phyloP scores from a whole-genome alignment of 2,329 filamentous ascomycete genomes.

The Epichloe typhina region DNA sequence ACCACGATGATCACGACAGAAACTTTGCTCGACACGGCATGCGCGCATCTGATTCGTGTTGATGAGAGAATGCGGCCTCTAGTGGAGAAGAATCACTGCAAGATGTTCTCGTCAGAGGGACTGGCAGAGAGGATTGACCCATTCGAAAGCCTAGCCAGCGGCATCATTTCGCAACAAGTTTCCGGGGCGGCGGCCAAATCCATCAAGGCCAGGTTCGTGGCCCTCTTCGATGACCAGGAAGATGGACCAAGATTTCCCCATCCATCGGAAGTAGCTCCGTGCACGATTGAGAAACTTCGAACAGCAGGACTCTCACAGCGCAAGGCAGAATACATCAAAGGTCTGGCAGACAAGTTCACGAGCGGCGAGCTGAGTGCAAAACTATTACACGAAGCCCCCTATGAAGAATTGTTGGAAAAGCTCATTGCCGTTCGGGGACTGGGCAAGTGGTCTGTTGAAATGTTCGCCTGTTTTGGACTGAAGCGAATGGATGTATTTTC shows the following conservation, averaged over 20 bases:
- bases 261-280: constrained; percentile 56
- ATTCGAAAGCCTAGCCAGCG: constrained; percentile 68
- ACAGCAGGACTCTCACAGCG: constrained; percentile 82
- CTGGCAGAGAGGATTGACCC: constrained; percentile 80
- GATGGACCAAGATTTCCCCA: constrained; percentile 48
- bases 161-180: constrained; percentile 94
- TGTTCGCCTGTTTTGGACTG: constrained; percentile 94
- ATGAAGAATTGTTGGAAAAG: constrained; percentile 74
- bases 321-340: constrained; percentile 90
- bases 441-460: constrained; percentile 86
- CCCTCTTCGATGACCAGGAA: constrained; percentile 45
- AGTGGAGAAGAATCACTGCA: constrained; percentile 63
- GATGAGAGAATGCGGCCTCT: constrained; percentile 61
- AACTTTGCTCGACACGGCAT: constrained; percentile 62
- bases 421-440: constrained; percentile 78
- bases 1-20: constrained; percentile 42
- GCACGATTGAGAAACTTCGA: constrained; percentile 54
- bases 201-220: constrained; percentile 76
- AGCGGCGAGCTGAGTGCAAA: constrained; percentile 60
- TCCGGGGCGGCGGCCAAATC: constrained; percentile 81
- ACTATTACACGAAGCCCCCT: constrained; percentile 65
- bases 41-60: constrained; percentile 57
- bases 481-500: constrained; percentile 92
- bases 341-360: constrained; percentile 70
- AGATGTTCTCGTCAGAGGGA: constrained; percentile 67